These are phyloP conservation scores for Ruellia speciosa DNA, from an alignment of 305 asterid genomes.

Conservation along the genomic window DNA sequence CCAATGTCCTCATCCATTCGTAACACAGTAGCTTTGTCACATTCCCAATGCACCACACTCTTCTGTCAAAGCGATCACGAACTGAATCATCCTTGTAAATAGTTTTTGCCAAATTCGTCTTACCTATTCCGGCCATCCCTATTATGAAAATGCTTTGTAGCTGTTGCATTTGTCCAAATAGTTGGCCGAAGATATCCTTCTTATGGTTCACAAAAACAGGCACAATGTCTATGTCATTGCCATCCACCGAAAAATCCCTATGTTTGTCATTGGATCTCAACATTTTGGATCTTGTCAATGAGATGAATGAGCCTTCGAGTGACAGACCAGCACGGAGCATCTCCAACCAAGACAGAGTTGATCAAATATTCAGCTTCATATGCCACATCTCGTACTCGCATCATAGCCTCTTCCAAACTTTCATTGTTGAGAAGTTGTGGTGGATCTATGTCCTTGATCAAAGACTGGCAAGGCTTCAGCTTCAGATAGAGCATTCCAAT, in stretches of 20 bases:
- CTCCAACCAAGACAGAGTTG: not conserved
- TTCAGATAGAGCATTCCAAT: not conserved
- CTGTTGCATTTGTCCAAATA: not conserved
- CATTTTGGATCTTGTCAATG: too few species aligned
- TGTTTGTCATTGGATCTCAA: too few species aligned
- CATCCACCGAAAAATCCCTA: too few species aligned
- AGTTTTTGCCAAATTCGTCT: constrained; percentile 19
- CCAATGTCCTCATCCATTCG: too few species aligned
- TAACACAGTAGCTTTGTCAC: constrained; percentile 14
- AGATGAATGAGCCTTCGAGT: not conserved
- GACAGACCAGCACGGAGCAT: not conserved
- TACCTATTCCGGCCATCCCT: constrained; percentile 24
- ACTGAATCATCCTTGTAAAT: constrained; percentile 6
- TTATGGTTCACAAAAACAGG: too few species aligned
- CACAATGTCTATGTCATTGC: too few species aligned
- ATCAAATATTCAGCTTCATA: not conserved
- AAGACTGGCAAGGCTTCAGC: too few species aligned
- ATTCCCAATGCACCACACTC: constrained; percentile 6
- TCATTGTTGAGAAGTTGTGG: not conserved
- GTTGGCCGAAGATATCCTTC: not conserved
- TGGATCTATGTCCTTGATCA: too few species aligned
- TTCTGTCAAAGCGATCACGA: too few species aligned
- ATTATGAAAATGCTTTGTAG: constrained; percentile 6
- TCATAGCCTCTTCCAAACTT: not conserved
- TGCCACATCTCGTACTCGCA: not conserved